Conservation (phyloP, 176 grass and related monocot species). For the Echinochloa phyllopogon region DNA sequence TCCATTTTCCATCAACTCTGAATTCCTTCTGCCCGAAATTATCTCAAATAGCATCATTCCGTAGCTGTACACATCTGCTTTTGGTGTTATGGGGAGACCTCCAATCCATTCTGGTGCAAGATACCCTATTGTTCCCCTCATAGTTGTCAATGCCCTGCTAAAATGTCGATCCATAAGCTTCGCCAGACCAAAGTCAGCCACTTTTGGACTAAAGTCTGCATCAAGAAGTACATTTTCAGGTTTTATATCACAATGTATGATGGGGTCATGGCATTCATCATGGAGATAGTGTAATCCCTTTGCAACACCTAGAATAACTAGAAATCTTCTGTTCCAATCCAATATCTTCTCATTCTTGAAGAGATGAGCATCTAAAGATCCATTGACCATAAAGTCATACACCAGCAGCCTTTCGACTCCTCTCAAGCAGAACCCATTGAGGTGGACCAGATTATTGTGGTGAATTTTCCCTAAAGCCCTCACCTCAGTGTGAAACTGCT, state of each 20-base stretch:
- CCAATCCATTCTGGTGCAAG: slow-evolving; percentile 51
- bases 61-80: slow-evolving; percentile 51
- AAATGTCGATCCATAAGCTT: slow-evolving; percentile 52
- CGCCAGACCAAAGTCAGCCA: slow-evolving; percentile 57
- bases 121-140: slow-evolving; percentile 49
- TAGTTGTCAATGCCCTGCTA: slow-evolving; percentile 49
- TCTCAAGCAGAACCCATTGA: slow-evolving; percentile 39
- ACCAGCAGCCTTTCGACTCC: slow-evolving; percentile 39
- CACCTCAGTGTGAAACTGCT: slow-evolving; percentile 52
- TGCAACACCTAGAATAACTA: slow-evolving; percentile 38
- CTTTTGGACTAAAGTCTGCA: slow-evolving; percentile 10
- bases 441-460: slow-evolving; percentile 41
- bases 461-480: slow-evolving; percentile 45
- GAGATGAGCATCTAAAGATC: slow-evolving; percentile 44
- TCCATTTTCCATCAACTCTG: neutral
- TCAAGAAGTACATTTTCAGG: slow-evolving; percentile 56
- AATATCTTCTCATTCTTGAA: slow-evolving; percentile 18
- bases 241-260: slow-evolving; percentile 58
- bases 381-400: slow-evolving; percentile 47
- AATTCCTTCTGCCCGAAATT: slow-evolving; percentile 39
- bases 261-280: slow-evolving; percentile 41
- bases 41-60: slow-evolving; percentile 55
- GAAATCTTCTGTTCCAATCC: slow-evolving; percentile 40
- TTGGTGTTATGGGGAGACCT: slow-evolving; percentile 39
- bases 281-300: slow-evolving; percentile 50